Evolutionary conservation across 1,139 yeast species (phyloP).

Genomic region (Debaryomyces psychrophilus): DNA sequence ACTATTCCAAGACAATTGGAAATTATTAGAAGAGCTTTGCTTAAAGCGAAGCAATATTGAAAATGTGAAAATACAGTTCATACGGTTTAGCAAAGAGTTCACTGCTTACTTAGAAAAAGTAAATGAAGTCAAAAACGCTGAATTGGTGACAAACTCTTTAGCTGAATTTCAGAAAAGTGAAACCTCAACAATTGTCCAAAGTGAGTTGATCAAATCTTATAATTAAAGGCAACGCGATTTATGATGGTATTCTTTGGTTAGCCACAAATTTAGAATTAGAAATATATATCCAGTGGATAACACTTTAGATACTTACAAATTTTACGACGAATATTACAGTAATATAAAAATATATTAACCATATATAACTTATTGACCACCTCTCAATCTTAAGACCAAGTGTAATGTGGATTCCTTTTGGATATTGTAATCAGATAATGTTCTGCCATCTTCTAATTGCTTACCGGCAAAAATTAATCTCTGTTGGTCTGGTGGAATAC

Average conservation of each 20-base stretch:
- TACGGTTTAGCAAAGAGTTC: constrained; percentile 30
- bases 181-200: constrained; percentile 33
- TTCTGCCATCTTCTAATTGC: constrained; percentile 97
- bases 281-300: background rate
- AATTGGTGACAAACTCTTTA: constrained; percentile 26
- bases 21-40: constrained; percentile 31
- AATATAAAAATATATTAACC: constrained; percentile 6
- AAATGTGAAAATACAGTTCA: constrained; percentile 58
- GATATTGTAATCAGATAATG: constrained; percentile 45
- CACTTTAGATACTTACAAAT: too few species aligned
- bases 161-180: constrained; percentile 28
- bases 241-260: constrained; percentile 14
- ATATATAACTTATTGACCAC: constrained; percentile 66
- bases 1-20: constrained; percentile 28
- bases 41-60: constrained; percentile 56
- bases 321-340: too few species aligned
- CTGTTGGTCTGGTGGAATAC: constrained; percentile 98
- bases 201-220: constrained; percentile 26
- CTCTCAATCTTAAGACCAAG: constrained; percentile 71
- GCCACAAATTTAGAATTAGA: background rate
- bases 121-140: background rate
- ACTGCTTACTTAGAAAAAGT: constrained; percentile 16
- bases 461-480: constrained; percentile 98
- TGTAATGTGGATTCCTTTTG: constrained; percentile 76
- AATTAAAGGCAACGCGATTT: background rate